Percentiles rank a stretch among this genome's conserved stretches.
These are phyloP conservation scores for Trichomonas vaginalis DNA, from an alignment of 208 protist genomes.

Conservation along the genomic window DNA sequence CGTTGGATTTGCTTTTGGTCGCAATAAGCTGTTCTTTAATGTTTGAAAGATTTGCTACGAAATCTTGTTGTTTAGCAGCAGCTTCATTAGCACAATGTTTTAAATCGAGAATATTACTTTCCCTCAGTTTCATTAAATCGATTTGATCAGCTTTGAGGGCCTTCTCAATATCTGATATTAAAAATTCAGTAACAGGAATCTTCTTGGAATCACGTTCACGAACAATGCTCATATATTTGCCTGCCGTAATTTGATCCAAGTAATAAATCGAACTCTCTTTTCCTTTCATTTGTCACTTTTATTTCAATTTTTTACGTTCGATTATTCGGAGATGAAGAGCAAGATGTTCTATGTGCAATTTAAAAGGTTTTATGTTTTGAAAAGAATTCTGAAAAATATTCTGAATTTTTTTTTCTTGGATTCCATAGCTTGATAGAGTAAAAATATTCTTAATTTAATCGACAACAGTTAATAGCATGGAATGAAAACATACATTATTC, in stretches of 20 bases:
- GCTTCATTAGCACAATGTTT: not conserved
- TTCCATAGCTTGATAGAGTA: no score
- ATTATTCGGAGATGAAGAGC: no score
- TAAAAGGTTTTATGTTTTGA: no score
- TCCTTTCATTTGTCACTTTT: no score
- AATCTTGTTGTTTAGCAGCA: not conserved
- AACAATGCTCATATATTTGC: not conserved
- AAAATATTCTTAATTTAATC: no score
- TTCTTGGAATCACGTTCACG: not conserved
- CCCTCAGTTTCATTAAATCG: not conserved
- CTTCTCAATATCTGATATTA: not conserved
- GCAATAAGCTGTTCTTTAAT: not conserved
- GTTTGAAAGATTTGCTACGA: not conserved
- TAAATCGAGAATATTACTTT: not conserved
- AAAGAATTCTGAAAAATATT: no score
- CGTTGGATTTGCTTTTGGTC: not conserved
- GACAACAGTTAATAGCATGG: no score
- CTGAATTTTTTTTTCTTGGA: no score
- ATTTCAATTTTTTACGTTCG: no score
- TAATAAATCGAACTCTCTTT: not conserved
- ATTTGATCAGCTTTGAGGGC: not conserved
- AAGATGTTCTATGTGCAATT: no score
- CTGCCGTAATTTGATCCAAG: not conserved
- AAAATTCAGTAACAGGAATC: not conserved
- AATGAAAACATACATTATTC: no score